These are phyloP conservation scores for Dendrobium huoshanense DNA, from an alignment of 106 monocot species.

Conservation along the genomic window DNA sequence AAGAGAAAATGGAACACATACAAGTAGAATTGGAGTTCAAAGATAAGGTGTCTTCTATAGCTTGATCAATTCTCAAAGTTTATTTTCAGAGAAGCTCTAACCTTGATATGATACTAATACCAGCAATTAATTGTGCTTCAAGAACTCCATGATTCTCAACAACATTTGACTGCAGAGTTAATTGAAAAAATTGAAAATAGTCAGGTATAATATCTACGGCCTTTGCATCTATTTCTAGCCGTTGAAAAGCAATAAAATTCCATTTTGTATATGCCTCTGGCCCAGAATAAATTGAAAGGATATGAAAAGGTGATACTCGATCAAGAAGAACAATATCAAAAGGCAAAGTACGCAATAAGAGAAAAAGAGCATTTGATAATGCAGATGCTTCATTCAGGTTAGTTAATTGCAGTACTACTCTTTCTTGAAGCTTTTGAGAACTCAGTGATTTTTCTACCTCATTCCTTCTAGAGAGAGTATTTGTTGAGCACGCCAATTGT, in stretches of 20 bases:
- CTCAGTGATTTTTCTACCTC: neutral
- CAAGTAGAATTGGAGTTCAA: slow-evolving; percentile 69
- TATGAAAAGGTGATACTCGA: slow-evolving; percentile 35
- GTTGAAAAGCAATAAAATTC: neutral
- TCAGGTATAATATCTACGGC: slow-evolving; percentile 26
- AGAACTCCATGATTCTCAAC: slow-evolving; percentile 62
- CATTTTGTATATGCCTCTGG: neutral
- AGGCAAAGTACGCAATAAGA: slow-evolving; percentile 46
- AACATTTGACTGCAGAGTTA: slow-evolving; percentile 42
- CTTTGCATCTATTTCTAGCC: neutral
- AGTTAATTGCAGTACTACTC: neutral
- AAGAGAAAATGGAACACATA: slow-evolving; percentile 60
- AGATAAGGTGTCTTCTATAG: slow-evolving; percentile 53
- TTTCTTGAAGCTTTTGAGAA: neutral
- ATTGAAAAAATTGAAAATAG: slow-evolving; percentile 49
- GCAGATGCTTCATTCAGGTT: slow-evolving; percentile 70
- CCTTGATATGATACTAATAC: slow-evolving; percentile 1
- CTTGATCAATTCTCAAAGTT: neutral
- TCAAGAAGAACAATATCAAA: slow-evolving; percentile 45
- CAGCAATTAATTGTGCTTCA: slow-evolving; percentile 67
- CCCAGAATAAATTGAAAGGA: slow-evolving; percentile 45
- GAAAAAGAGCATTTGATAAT: slow-evolving; percentile 67
- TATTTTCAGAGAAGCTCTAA: slow-evolving; percentile 7
- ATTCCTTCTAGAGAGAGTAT: neutral
- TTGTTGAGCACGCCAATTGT: neutral